A percentile compares a stretch with the other conserved stretches of the same genome.
Conservation (phyloP, 2,329 filamentous ascomycete species). For the Bimuria novae-zelandiae region DNA sequence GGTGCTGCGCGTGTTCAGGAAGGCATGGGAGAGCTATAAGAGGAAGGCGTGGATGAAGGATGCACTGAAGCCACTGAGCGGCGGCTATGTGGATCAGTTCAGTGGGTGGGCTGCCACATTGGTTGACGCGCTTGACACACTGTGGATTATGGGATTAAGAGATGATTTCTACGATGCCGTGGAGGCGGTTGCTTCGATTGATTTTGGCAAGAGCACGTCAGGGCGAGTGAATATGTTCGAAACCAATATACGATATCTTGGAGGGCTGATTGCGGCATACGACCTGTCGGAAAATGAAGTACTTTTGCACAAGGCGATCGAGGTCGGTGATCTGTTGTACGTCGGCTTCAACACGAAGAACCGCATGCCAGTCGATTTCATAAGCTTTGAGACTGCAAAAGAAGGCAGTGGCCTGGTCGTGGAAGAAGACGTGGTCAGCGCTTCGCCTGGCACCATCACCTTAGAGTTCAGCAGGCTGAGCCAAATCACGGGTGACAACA, state of each 20-base stretch:
- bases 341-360: slow-evolving; percentile 88
- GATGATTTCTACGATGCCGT: slow-evolving; percentile 81
- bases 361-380: slow-evolving; percentile 73
- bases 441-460: slow-evolving; percentile 67
- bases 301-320: slow-evolving; percentile 74
- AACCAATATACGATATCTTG: slow-evolving; percentile 87
- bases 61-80: slow-evolving; percentile 64
- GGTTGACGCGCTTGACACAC: slow-evolving; percentile 70
- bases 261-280: slow-evolving; percentile 82
- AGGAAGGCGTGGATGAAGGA: slow-evolving; percentile 67
- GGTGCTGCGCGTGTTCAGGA: slow-evolving; percentile 39
- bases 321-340: slow-evolving; percentile 79
- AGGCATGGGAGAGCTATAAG: slow-evolving; percentile 63
- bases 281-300: slow-evolving; percentile 78
- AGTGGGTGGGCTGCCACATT: slow-evolving; percentile 70
- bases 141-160: slow-evolving; percentile 83
- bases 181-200: slow-evolving; percentile 70
- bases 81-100: slow-evolving; percentile 60
- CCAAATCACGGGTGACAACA: slow-evolving; percentile 78
- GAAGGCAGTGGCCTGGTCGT: slow-evolving; percentile 62
- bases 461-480: slow-evolving; percentile 90
- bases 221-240: slow-evolving; percentile 86
- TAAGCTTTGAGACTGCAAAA: slow-evolving; percentile 49
- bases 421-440: slow-evolving; percentile 46
- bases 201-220: slow-evolving; percentile 75